Evolutionary conservation across 2,329 filamentous ascomycete species (phyloP).

Genomic region (Cytospora piceae): DNA sequence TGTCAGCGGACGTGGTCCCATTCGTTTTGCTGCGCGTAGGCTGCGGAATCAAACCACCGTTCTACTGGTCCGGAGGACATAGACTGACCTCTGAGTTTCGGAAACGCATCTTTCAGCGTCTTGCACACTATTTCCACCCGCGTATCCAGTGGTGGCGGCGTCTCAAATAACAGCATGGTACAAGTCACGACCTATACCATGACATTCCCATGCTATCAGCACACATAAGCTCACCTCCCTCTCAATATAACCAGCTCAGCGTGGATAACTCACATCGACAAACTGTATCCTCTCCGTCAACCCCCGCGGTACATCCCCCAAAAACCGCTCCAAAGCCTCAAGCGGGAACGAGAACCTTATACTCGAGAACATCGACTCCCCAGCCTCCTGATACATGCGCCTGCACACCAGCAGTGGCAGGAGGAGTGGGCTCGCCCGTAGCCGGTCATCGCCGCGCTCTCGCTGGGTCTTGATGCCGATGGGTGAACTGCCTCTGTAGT

Average conservation of each 20-base stretch:
- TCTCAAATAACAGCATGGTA: neutral
- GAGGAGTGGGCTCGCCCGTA: neutral
- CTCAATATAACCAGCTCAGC: neutral
- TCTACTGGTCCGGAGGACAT: neutral
- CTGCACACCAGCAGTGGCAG: slow-evolving; percentile 19
- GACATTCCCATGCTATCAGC: neutral
- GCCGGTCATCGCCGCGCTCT: neutral
- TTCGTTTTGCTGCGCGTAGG: neutral
- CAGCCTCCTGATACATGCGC: slow-evolving; percentile 8
- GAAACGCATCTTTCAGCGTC: neutral
- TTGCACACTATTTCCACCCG: neutral
- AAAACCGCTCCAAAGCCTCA: neutral
- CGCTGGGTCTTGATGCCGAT: neutral
- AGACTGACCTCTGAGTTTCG: slow-evolving; percentile 15
- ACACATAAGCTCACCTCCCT: neutral
- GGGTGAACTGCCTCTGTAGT: neutral
- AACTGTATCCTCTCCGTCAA: slow-evolving; percentile 1
- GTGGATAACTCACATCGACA: neutral
- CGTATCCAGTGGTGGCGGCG: neutral
- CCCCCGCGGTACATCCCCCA: neutral
- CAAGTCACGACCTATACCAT: neutral
- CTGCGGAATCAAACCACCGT: neutral
- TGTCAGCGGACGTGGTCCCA: neutral
- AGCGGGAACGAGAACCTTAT: slow-evolving; percentile 15
- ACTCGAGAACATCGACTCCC: slow-evolving; percentile 8